phyloP scores from a whole-genome alignment of 108 stramenopile genomes.

The Ochromonas danica region DNA sequence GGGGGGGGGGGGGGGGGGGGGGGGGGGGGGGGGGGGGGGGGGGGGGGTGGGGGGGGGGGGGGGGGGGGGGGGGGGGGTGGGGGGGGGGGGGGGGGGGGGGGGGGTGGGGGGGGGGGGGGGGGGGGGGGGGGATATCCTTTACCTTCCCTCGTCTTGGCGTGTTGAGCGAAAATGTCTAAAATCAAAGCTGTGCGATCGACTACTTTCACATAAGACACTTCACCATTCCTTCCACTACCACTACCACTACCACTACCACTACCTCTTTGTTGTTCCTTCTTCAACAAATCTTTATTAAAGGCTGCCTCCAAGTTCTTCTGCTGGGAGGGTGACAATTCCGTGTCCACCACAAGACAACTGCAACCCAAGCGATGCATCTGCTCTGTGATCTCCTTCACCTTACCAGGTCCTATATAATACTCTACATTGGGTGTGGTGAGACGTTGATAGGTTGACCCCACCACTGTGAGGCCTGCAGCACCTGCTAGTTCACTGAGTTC shows the following conservation, averaged over 20 bases:
- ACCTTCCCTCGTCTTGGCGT: conserved; percentile 86
- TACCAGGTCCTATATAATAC: conserved; percentile 72
- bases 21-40: no score
- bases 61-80: no score
- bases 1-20: no score
- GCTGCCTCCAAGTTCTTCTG: conserved; percentile 73
- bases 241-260: no score
- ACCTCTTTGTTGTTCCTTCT: neutral
- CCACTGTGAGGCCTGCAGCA: conserved; percentile 79
- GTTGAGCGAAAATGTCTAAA: conserved; percentile 91
- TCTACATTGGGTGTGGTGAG: conserved; percentile 82
- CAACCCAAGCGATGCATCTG: conserved; percentile 59
- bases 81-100: no score
- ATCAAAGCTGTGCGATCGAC: conserved; percentile 95
- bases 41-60: no score
- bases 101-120: no score
- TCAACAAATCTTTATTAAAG: conserved; percentile 45
- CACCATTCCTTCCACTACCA: no score
- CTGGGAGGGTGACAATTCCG: conserved; percentile 87
- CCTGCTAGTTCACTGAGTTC: conserved; percentile 87
- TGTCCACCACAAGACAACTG: conserved; percentile 85
- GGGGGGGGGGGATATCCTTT: no score
- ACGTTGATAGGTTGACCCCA: conserved; percentile 75
- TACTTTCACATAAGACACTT: conserved; percentile 61
- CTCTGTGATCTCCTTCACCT: conserved; percentile 57